phyloP scores from a whole-genome alignment of 2,329 filamentous ascomycete genomes.

The Stemphylium beticola region DNA sequence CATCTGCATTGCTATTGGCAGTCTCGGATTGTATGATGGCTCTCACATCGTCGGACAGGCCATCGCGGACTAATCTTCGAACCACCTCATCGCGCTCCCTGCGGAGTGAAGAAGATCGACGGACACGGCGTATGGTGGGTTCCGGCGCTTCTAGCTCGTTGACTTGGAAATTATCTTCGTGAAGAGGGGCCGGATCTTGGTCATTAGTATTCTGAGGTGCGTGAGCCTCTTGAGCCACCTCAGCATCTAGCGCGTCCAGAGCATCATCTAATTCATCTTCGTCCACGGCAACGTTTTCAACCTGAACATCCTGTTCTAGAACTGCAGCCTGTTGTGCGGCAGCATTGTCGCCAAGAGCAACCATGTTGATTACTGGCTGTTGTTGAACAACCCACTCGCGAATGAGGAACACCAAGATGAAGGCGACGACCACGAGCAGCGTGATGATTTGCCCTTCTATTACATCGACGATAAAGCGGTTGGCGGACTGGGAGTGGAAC shows the following conservation, averaged over 20 bases:
- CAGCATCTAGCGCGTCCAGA: constrained; percentile 2
- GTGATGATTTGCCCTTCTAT: constrained; percentile 95
- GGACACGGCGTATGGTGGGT: constrained; percentile 18
- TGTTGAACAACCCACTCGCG: constrained; percentile 98
- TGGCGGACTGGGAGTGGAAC: constrained; percentile 68
- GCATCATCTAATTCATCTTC: constrained; percentile 14
- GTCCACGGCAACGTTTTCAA: constrained; percentile 15
- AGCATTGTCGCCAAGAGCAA: constrained; percentile 44
- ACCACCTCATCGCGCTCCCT: constrained; percentile 23
- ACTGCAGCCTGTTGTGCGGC: constrained; percentile 33
- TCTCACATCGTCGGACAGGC: constrained; percentile 28
- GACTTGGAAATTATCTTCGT: neutral
- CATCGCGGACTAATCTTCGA: constrained; percentile 23
- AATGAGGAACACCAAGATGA: constrained; percentile 96
- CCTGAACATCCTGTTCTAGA: constrained; percentile 32
- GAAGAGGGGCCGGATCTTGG: neutral
- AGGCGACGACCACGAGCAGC: constrained; percentile 85
- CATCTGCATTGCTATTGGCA: constrained; percentile 13
- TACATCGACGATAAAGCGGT: constrained; percentile 79
- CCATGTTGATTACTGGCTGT: constrained; percentile 89
- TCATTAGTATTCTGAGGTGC: neutral
- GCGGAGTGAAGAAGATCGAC: constrained; percentile 22
- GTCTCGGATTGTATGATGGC: constrained; percentile 20
- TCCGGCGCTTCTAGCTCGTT: constrained; percentile 6
- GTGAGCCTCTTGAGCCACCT: constrained; percentile 7